Percentiles rank a stretch among this genome's conserved stretches.
Conservation (phyloP, 441 rosid genomes). For the Bruguiera hainesii region DNA sequence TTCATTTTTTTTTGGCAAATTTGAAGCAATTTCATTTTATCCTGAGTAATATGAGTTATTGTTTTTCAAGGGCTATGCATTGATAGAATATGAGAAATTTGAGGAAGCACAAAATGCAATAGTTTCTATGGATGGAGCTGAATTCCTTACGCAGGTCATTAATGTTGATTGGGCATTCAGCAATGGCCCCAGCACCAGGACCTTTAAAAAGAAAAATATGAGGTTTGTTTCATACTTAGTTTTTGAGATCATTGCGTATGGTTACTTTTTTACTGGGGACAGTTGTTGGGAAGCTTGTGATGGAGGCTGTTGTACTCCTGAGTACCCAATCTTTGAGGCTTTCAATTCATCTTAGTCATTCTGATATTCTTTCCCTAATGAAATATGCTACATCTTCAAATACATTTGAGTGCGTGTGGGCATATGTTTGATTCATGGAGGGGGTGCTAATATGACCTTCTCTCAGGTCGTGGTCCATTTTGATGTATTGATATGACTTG, state of each 20-base stretch:
- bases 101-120: conserved; percentile 94
- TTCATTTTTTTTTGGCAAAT: too few relatives aligned
- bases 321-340: not conserved
- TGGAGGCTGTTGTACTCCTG: not conserved
- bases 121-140: conserved; percentile 68
- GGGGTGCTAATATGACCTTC: not conserved
- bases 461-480: not conserved
- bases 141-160: conserved; percentile 66
- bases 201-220: conserved; percentile 58
- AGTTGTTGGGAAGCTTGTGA: not conserved
- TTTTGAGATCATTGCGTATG: not conserved
- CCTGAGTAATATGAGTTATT: conserved; percentile 7
- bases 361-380: not conserved
- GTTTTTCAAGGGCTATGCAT: conserved; percentile 78
- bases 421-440: not conserved
- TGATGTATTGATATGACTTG: not conserved
- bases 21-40: too few relatives aligned
- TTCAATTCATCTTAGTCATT: not conserved
- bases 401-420: not conserved
- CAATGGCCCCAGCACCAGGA: conserved; percentile 68
- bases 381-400: too few relatives aligned
- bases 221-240: conserved; percentile 47
- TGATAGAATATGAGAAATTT: conserved; percentile 78
- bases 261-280: not conserved
- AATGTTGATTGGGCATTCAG: conserved; percentile 95